phyloP scores from a whole-genome alignment of 2,329 filamentous ascomycete genomes.

The Fusarium mundagurra region DNA sequence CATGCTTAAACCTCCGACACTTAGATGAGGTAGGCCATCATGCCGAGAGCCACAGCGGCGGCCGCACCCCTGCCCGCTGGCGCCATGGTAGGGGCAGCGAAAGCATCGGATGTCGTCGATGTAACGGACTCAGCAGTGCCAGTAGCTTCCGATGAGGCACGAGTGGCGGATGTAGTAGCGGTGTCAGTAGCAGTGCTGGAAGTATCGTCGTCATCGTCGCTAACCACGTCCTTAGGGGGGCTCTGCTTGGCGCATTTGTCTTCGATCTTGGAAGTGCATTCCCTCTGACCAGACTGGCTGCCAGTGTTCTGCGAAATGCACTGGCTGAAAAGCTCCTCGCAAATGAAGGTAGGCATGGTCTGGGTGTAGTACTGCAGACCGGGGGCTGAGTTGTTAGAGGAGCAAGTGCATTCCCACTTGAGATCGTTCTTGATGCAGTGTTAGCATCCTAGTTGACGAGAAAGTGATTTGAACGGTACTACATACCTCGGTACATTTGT shows the following conservation, averaged over 20 bases:
- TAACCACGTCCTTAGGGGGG: conserved; percentile 49
- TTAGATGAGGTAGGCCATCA: conserved; percentile 64
- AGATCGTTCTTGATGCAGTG: conserved; percentile 51
- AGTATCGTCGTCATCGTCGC: conserved; percentile 32
- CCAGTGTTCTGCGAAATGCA: conserved; percentile 58
- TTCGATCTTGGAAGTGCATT: conserved; percentile 60
- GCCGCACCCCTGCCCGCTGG: conserved; percentile 55
- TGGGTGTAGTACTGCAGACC: conserved; percentile 64
- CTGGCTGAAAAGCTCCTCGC: conserved; percentile 57
- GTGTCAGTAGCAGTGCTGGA: conserved; percentile 42
- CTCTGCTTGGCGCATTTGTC: conserved; percentile 55
- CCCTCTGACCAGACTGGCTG: conserved; percentile 55
- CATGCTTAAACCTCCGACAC: conserved; percentile 26
- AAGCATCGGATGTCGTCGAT: conserved; percentile 46
- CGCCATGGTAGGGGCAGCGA: conserved; percentile 56
- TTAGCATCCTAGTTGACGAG: background rate
- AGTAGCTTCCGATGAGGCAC: conserved; percentile 24
- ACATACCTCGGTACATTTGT: conserved; percentile 60
- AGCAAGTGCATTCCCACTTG: conserved; percentile 60
- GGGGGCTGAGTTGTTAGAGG: conserved; percentile 57
- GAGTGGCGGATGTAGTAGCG: conserved; percentile 36
- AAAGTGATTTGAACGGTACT: background rate
- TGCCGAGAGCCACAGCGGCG: conserved; percentile 60
- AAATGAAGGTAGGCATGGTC: conserved; percentile 64
- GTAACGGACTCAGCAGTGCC: conserved; percentile 44